Conservation (phyloP, 257 asterid genomes). For the Nicotiana benthamiana region DNA sequence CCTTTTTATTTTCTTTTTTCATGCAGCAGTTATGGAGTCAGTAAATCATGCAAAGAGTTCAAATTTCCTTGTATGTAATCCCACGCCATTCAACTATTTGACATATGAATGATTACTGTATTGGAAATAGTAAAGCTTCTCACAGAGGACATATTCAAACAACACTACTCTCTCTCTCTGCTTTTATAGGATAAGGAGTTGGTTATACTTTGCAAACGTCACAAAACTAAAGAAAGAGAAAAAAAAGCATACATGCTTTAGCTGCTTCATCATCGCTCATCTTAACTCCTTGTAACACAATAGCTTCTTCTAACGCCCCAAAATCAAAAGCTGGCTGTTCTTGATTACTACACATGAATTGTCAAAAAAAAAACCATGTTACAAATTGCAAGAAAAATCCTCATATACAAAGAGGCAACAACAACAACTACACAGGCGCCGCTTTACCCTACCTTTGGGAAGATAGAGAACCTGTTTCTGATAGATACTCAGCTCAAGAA, state of each 20-base stretch:
- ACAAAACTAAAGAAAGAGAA: slow-evolving; percentile 11
- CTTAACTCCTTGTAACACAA: slow-evolving; percentile 59
- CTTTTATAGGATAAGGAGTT: neutral
- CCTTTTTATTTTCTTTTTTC: slow-evolving; percentile 9
- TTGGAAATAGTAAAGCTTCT: slow-evolving; percentile 42
- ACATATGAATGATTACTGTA: slow-evolving; percentile 56
- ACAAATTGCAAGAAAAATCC: slow-evolving; percentile 2
- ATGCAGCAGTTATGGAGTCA: slow-evolving; percentile 56
- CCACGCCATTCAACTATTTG: slow-evolving; percentile 59
- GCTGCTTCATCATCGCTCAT: slow-evolving; percentile 47
- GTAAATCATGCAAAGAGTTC: slow-evolving; percentile 57
- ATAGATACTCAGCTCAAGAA: too few species aligned
- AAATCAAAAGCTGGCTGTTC: slow-evolving; percentile 69
- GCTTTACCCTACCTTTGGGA: too few species aligned
- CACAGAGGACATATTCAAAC: slow-evolving; percentile 38
- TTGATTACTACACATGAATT: slow-evolving; percentile 32
- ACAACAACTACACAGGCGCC: too few species aligned
- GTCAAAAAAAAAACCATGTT: slow-evolving; percentile 1
- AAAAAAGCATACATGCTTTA: slow-evolving; percentile 53
- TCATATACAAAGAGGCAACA: too few species aligned
- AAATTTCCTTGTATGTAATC: slow-evolving; percentile 57
- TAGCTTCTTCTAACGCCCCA: slow-evolving; percentile 90
- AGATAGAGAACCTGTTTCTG: too few species aligned
- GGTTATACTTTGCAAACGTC: slow-evolving; percentile 44
- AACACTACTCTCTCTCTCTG: too few species aligned